Evolutionary conservation across 1,139 yeast genomes (phyloP), one percentile per base, ranked within the genome.

Genomic region (Candida tunisiensis): DNA sequence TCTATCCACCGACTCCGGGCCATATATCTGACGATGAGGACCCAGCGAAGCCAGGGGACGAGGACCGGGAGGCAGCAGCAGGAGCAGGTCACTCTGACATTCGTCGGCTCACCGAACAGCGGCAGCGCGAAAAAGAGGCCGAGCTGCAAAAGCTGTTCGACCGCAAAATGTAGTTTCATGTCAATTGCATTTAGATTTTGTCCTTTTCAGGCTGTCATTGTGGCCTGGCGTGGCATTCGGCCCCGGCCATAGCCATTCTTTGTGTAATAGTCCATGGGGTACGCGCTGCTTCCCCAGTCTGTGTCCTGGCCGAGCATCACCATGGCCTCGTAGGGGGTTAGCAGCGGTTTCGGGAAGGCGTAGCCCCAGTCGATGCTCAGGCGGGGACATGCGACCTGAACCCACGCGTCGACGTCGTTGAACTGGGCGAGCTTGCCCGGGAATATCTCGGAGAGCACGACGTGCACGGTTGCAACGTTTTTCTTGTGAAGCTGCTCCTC

Each of bases 311-410:
- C 75, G 41, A 88, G 51, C 62, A 83, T 66, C 3, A 85, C 93
- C 83, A 80, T 83, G 1, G 95, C 85, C 45, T 88, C 99, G 48
- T 91, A 88, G 0, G 99, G 98, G 1, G 98, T 85, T 31, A 88
- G 55, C 25, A 88, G 57, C 0, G 99, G 99, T 45, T 78, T 79
- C 32, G 74, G 71, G 46, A 88, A 88, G 0, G 98, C 98, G 48
- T 91, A 88, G 1, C 99, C 99, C 99, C 99, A 88, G 49, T 88
- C 99, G 24, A 88, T 88, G 2, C 94, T 80, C 28, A 88, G 58
- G 40, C 99, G 60, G 0, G 99, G 99, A 48, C 99, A 88, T 1
- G 98, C 99, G 3, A 88, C 94, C 51, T 88, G 99, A 12, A 88
- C 78, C 62, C 92, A 88, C 5, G 85, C 93, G 52, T 88, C 98